Evolutionary conservation across 2,329 filamentous ascomycete genomes (phyloP), one percentile per base, ranked within the genome.

Genomic region (Fusarium acutatum): DNA sequence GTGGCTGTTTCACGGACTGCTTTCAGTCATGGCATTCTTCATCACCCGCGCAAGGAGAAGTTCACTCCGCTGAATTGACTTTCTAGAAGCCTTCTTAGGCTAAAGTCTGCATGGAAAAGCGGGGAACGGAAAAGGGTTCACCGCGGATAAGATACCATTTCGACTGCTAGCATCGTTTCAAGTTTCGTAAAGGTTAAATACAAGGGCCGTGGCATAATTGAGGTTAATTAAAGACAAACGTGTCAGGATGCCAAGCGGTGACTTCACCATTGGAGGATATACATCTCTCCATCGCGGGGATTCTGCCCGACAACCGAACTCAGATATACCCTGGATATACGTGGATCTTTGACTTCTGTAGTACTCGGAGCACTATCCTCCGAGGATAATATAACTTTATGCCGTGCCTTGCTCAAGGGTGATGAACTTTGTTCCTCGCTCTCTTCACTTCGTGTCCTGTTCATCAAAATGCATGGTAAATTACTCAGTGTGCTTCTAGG

Each of bases 211-310:
- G 44, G 32, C 56, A 37, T 59, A 50, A 59, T 26, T 15, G 44
- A 44, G 7, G 14, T 59, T 56, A 54, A 63, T 68, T 54, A 63
- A 60, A 35, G 30, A 37, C n/a, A 61, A 15, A 37, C 63, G 63
- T 57, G 54, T 32, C 54, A 60, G 38, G 12, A 15, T 41, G 28
- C 53, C 64, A 47, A 41, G 15, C 28, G 17, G 28, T 17, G 14
- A 43, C 17, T n/a, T 34, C 35, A 49, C 14, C 5, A 63, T 63
- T 63, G 65, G 65, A 68, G 64, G 65, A 68, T 37, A 54, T 63
- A 14, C 13, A 63, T 63, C 49, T 63, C 20, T 35, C 64, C 56
- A 53, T 34, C 8, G 26, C 14, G 41, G 47, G 37, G 20, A 49
- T 6, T 15, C 40, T 47, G 53, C 40, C 44, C 24, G 34, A n/a